Base-by-base conservation (phyloP, 495 filamentous ascomycete genomes). In the Penicilliopsis zonata region DNA sequence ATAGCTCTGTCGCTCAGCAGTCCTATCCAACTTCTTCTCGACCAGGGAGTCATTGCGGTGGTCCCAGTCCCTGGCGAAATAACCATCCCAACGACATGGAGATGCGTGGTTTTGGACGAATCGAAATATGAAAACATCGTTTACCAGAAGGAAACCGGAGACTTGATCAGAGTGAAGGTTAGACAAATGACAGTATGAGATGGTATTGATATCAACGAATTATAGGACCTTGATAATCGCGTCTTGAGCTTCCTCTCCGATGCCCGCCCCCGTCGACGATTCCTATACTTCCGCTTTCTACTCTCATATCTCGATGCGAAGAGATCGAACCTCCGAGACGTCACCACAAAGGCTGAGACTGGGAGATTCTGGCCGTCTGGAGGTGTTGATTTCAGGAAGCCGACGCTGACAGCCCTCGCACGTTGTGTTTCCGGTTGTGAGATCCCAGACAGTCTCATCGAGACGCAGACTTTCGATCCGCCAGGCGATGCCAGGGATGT, bases 381-480 rank as follows among this genome's bases (percentile, higher is more conserved):
- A 2, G 43, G 43, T 12, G 29, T 12, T 8, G 42, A 43, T 21
- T 20, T 46, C 9, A 31, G 37, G n/a, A 31, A 32, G 24, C 38
- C 40, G 8, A 46, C 40, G 3, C 33, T 46, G 3, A n/a, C 32
- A 17, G 26, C 40, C 14, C 20, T 46, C 12, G 43, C 43, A 14
- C 27, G 40, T 28, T 38, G 35, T 32, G 33, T 46, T 18, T 43
- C 40, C 7, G 43, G 43, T 3, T 39, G 30, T 15, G 40, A 43
- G 5, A 16, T 46, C 8, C 43, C 40, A 22, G 80, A 90, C 43
- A 73, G 81, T 24, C 88, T 88, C 50, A 63, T 88, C 1, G 82
- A 82, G 3, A 81, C 88, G 49, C 87, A 90, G 43, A 86, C 86
- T 9, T 92, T 93, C 37, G 86, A 93, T 6, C 6, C 21, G 6